Base-by-base conservation (phyloP, 2,329 filamentous ascomycete genomes). In the Pyricularia sp. region DNA sequence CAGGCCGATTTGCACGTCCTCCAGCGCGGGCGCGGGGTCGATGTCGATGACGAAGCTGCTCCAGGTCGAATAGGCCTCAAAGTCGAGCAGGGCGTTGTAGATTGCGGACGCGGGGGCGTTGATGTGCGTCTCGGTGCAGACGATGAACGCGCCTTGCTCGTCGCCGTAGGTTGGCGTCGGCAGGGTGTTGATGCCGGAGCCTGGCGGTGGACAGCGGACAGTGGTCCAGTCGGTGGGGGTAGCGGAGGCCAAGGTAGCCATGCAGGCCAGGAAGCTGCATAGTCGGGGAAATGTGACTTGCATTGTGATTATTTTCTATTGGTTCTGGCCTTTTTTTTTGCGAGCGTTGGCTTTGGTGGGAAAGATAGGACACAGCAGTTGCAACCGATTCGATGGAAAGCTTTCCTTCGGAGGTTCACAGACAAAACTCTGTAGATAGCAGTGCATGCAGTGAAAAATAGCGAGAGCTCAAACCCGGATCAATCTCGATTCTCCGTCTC, bases 91-190 rank as follows among this genome's bases (percentile, higher is more conserved):
- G 63, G 63, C 63, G 63, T 33, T 5, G 26, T 64, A 64, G 0
- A 31, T 11, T 28, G 63, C 28, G n/a, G 26, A 2, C 17, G 63
- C 14, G 2, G 23, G 23, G 11, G 63, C 63, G 63, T 64, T 30
- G 63, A 31, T 64, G 63, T n/a, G 26, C 9, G n/a, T n/a, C n/a
- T 64, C 14, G 14, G 26, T 30, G 63, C 63, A 64, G 26, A 64
- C 14, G 9, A 30, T n/a, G 63, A 64, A 64, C 9, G 31, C 63
- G 63, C 14, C 63, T 4, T 7, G 28, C 31, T 64, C 63, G 12
- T 28, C 31, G 23, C 63, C 63, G 63, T 64, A 64, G 63, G 63
- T 64, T n/a, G 63, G 63, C 26, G 63, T 64, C 14, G 63, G 63
- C 14, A 64, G 11, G 63, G 17, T 64, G 63, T 17, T 28, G 63